These are phyloP conservation scores for Microbotryum intermedium DNA, from an alignment of 1,284 basidiomycete species.

Conservation along the genomic window DNA sequence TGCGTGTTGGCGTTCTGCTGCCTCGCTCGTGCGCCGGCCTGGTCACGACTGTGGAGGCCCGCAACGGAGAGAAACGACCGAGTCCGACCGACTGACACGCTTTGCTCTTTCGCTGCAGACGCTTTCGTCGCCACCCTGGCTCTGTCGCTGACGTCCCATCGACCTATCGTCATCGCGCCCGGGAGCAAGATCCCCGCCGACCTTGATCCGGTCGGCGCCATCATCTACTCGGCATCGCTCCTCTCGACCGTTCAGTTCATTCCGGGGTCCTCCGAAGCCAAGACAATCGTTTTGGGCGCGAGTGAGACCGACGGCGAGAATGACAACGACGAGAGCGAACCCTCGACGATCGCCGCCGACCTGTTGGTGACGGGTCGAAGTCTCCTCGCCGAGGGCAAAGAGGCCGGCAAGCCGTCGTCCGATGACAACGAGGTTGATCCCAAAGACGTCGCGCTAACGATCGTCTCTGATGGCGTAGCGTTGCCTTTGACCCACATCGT, in stretches of 20 bases:
- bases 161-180: slow-evolving; percentile 15
- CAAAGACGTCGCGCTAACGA: slow-evolving; percentile 11
- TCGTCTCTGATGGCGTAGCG: slow-evolving; percentile 16
- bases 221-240: slow-evolving; percentile 10
- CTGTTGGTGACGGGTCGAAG: slow-evolving; percentile 12
- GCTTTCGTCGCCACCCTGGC: slow-evolving; percentile 26
- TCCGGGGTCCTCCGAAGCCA: not conserved
- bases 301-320: not conserved
- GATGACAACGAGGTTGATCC: not conserved
- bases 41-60: too few relatives aligned
- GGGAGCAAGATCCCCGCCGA: slow-evolving; percentile 5
- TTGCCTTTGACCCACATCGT: slow-evolving; percentile 21
- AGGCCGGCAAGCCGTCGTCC: not conserved
- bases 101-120: slow-evolving; percentile 4
- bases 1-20: not conserved
- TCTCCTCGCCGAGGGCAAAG: not conserved
- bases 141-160: slow-evolving; percentile 9
- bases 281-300: slow-evolving; percentile 3
- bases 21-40: not conserved
- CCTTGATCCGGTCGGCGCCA: slow-evolving; percentile 2
- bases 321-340: not conserved
- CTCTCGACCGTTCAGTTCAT: not conserved
- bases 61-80: too few relatives aligned
- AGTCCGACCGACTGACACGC: not conserved
- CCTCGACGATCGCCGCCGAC: slow-evolving; percentile 5